Conservation (phyloP, 495 filamentous ascomycete genomes). For the Endocarpon pusillum region DNA sequence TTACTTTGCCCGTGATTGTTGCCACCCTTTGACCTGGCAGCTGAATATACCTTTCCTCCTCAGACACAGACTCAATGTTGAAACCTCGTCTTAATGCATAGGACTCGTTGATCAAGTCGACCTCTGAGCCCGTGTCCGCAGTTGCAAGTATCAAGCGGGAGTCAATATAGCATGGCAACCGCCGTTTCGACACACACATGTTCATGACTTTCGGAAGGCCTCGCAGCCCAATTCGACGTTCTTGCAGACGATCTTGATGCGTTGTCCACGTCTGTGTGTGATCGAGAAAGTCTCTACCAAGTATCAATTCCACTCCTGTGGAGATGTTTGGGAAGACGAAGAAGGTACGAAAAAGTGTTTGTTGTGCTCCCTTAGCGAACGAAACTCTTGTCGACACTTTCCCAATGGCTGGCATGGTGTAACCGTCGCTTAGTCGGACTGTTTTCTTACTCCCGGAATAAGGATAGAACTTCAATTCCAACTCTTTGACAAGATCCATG, state of each 20-base stretch:
- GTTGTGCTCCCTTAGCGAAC: background rate
- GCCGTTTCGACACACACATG: no score
- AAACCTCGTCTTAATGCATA: background rate
- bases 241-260: no score
- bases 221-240: no score
- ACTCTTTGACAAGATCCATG: background rate
- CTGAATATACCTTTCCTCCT: no score
- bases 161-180: background rate
- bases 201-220: no score
- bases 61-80: no score
- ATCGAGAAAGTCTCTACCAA: background rate
- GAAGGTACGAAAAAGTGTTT: background rate
- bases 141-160: background rate
- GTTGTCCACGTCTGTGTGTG: no score
- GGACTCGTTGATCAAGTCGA: background rate
- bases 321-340: background rate
- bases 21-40: background rate
- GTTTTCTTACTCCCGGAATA: background rate
- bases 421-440: background rate
- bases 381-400: background rate
- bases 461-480: background rate
- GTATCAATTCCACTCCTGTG: background rate
- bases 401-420: background rate
- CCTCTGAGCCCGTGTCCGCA: background rate
- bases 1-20: background rate